Conservation (phyloP, 805 yeast species). For the Metschnikowia lachancei region DNA sequence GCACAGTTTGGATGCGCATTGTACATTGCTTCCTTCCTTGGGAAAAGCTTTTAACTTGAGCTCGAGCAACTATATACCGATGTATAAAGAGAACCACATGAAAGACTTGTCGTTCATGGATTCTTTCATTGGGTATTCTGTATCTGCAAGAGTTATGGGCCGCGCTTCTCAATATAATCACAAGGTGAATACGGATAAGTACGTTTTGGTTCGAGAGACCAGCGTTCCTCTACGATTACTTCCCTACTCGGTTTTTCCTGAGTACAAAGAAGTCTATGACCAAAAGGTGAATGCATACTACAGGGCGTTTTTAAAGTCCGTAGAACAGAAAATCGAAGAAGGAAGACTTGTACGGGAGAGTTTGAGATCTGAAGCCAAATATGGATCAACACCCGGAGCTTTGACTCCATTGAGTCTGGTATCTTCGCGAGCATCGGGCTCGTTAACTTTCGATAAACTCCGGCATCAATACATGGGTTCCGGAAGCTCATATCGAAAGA, state of each 20-base stretch:
- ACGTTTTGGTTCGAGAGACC: slow-evolving; percentile 37
- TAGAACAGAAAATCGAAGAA: slow-evolving; percentile 27
- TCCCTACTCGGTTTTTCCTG: slow-evolving; percentile 27
- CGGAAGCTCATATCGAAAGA: slow-evolving; percentile 20
- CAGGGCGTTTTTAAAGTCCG: slow-evolving; percentile 34
- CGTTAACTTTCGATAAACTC: slow-evolving; percentile 20
- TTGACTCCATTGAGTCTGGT: slow-evolving; percentile 15
- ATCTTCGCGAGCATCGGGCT: slow-evolving; percentile 9
- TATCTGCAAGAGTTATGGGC: slow-evolving; percentile 42
- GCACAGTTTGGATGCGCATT: slow-evolving; percentile 35
- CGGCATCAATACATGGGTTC: slow-evolving; percentile 34
- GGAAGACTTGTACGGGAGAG: slow-evolving; percentile 16
- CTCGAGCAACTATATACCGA: slow-evolving; percentile 21
- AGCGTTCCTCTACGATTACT: slow-evolving; percentile 35
- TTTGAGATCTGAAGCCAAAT: slow-evolving; percentile 6
- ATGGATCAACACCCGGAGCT: slow-evolving; percentile 1
- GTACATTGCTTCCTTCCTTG: slow-evolving; percentile 37
- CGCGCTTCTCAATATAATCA: slow-evolving; percentile 37
- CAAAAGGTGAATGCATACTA: slow-evolving; percentile 28
- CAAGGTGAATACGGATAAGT: slow-evolving; percentile 26
- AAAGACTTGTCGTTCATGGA: slow-evolving; percentile 39
- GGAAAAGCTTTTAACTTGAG: slow-evolving; percentile 32
- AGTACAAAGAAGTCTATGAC: slow-evolving; percentile 19
- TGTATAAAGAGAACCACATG: slow-evolving; percentile 14
- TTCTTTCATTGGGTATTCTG: slow-evolving; percentile 36